These are phyloP conservation scores for Cephalotrichum gorgonifer DNA, from an alignment of 2,329 filamentous ascomycete species.

Conservation along the genomic window DNA sequence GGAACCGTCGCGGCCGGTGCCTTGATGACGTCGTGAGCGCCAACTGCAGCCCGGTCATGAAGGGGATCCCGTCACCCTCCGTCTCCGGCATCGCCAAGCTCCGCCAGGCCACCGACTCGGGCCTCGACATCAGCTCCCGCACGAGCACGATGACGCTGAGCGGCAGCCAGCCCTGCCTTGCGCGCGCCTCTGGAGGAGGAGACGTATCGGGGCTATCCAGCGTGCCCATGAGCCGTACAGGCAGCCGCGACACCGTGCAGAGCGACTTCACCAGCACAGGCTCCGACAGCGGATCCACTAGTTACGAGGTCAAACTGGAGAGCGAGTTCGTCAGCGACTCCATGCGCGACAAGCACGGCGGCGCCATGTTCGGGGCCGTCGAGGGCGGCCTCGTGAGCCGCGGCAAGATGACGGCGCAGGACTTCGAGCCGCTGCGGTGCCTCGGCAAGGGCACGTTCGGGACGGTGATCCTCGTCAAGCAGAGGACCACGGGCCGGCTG, in stretches of 20 bases:
- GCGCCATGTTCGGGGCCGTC: conserved; percentile 29
- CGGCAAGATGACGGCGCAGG: conserved; percentile 82
- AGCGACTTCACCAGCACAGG: conserved; percentile 44
- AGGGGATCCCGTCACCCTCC: conserved; percentile 39
- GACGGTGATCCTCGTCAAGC: conserved; percentile 87
- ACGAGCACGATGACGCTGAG: conserved; percentile 45
- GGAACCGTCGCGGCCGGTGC: conserved; percentile 27
- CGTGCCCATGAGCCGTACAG: conserved; percentile 41
- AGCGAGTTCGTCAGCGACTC: conserved; percentile 73
- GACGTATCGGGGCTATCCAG: conserved; percentile 35
- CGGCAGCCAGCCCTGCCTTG: conserved; percentile 33
- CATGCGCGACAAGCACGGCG: conserved; percentile 23
- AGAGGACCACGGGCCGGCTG: conserved; percentile 73
- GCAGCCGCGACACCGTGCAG: conserved; percentile 44
- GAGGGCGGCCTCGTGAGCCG: conserved; percentile 44
- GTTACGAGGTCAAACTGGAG: conserved; percentile 77
- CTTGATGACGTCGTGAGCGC: conserved; percentile 50
- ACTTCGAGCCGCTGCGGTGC: conserved; percentile 85
- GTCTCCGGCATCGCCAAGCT: conserved; percentile 72
- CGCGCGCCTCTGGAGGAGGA: conserved; percentile 13
- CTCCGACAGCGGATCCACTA: conserved; percentile 59
- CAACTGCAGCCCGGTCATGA: conserved; percentile 52
- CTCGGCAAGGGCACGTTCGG: conserved; percentile 95
- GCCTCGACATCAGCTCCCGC: conserved; percentile 46
- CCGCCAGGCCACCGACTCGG: conserved; percentile 66